Conservation (phyloP, 768 basidiomycete species). For the Chalciporus sphaerocephalus region DNA sequence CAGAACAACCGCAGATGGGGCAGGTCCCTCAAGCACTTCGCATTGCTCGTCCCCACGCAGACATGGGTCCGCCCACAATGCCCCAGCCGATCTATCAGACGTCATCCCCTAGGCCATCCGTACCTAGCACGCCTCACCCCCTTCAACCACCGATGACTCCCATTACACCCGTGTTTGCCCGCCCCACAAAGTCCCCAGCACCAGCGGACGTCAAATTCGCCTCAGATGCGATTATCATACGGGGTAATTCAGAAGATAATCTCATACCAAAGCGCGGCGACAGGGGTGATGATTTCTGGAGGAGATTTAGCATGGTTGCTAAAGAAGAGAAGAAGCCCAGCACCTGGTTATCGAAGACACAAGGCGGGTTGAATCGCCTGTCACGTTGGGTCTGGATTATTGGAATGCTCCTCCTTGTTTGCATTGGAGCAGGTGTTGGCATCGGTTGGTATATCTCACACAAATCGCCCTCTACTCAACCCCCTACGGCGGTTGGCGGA, state of each 20-base stretch:
- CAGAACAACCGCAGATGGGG: conserved; percentile 25
- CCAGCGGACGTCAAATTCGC: conserved; percentile 46
- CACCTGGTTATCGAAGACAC: conserved; percentile 66
- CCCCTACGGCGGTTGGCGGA: conserved; percentile 64
- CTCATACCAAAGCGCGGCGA: conserved; percentile 65
- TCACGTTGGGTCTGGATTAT: conserved; percentile 69
- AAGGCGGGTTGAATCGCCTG: conserved; percentile 46
- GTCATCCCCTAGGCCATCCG: conserved; percentile 26
- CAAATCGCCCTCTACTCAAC: conserved; percentile 43
- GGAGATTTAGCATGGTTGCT: conserved; percentile 79
- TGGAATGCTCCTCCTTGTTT: conserved; percentile 53
- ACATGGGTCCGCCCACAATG: conserved; percentile 22
- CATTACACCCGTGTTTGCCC: conserved; percentile 72
- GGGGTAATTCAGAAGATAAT: conserved; percentile 64
- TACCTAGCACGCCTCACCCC: conserved; percentile 63
- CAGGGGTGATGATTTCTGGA: conserved; percentile 82
- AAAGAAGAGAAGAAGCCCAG: conserved; percentile 63
- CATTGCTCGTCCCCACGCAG: conserved; percentile 15
- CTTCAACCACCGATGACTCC: conserved; percentile 74
- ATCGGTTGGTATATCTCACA: conserved; percentile 58
- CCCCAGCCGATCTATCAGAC: conserved; percentile 33
- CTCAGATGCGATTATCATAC: conserved; percentile 51
- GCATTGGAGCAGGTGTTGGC: conserved; percentile 52
- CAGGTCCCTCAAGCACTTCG: conserved; percentile 29
- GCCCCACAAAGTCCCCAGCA: conserved; percentile 43